Base-by-base conservation (phyloP, 2,329 filamentous ascomycete species). In the Colletotrichum plurivorum region DNA sequence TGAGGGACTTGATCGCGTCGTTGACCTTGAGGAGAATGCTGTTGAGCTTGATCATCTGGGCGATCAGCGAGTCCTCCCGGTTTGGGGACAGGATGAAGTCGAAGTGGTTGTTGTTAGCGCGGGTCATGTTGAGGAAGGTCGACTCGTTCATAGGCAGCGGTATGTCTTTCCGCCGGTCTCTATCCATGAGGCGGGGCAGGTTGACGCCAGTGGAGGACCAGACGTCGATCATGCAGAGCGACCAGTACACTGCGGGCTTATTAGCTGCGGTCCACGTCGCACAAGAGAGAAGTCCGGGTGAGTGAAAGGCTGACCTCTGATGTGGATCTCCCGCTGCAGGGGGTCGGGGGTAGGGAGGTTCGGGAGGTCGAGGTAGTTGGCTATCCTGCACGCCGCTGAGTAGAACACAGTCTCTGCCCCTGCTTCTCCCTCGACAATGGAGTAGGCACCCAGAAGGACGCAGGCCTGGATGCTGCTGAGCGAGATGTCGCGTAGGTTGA, bases 351-450 rank as follows among this genome's bases (percentile, higher is more conserved):
- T 72, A n/a, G 71, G 68, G 54, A 77, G 70, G 41, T 78, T 77
- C 1, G 79, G 78, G 2, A 82, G 74, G 63, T 82, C 76, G 20
- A 82, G 70, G 7, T 79, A 71, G 45, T 79, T 73, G 7, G 80
- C 78, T 68, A 80, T 77, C 3, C 80, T 77, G 65, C 76, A 77
- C 3, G 80, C 80, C 13, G 80, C 71, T 12, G 76, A 73, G 55
- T 82, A 83, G 68, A 79, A 82, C 16, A 84, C 71, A 0, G 79
- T 76, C 59, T 83, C 82, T 0, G 79, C 73, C 1, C 74, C 75
- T 6, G 78, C 75, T 16, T 82, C 73, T 1, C 77, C 76, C 16
- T 82, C 78, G 4, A 76, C 78, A 49, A 78, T 76, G 3, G 78
- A 78, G 41, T 73, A 66, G 0, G 74, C 72, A 2, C 79, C 82